phyloP scores from a whole-genome alignment of 768 basidiomycete species.

The Kwoniella mangroviensis region DNA sequence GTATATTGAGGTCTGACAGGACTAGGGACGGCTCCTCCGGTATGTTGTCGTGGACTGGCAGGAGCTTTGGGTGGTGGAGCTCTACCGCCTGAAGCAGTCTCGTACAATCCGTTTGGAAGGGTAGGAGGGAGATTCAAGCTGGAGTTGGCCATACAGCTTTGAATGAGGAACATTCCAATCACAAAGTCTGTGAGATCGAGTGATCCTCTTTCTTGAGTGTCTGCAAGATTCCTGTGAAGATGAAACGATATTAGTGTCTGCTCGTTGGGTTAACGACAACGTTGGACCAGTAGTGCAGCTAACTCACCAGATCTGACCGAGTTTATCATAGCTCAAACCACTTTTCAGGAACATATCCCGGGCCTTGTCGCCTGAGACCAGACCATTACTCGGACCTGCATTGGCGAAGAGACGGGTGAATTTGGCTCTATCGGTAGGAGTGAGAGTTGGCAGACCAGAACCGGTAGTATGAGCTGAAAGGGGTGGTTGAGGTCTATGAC shows the following conservation, averaged over 20 bases:
- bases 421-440: conserved; percentile 79
- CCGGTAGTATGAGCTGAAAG: conserved; percentile 63
- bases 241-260: neutral
- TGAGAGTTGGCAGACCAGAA: conserved; percentile 68
- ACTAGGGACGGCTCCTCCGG: conserved; percentile 41
- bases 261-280: neutral
- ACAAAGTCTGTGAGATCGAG: conserved; percentile 91
- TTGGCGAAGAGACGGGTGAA: conserved; percentile 78
- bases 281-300: too few relatives aligned
- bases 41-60: conserved; percentile 64
- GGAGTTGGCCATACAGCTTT: conserved; percentile 82
- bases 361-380: conserved; percentile 83
- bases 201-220: conserved; percentile 85
- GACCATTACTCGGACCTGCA: conserved; percentile 72
- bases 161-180: conserved; percentile 95
- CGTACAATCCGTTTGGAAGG: conserved; percentile 83
- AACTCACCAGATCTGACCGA: conserved; percentile 88
- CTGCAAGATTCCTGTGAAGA: conserved; percentile 79
- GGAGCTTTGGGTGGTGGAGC: conserved; percentile 35
- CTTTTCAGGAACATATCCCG: conserved; percentile 90
- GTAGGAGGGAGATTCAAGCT: conserved; percentile 71
- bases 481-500: conserved; percentile 49
- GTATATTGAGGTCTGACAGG: conserved; percentile 44
- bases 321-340: conserved; percentile 79
- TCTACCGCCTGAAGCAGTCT: conserved; percentile 66